Evolutionary conservation across 2,329 filamentous ascomycete genomes (phyloP), one percentile per base, ranked within the genome.

Genomic region (Trichoderma sp.): DNA sequence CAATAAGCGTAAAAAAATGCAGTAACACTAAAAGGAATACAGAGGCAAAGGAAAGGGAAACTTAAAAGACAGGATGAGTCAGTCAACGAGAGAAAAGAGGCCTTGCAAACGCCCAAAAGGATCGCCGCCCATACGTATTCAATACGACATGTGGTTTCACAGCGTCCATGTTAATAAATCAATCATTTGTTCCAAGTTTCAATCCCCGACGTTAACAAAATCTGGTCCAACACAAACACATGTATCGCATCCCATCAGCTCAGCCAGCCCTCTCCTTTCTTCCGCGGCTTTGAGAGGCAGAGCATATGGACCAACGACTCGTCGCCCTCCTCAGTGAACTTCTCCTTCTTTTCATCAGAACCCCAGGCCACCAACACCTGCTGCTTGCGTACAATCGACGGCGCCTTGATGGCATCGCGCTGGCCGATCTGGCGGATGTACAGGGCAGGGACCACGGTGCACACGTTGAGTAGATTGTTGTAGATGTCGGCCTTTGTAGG

Each of bases 291-390:
- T 11, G 62, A 21, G 33, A 68, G 57, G 53, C 74, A 79, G 5
- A 81, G 64, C 31, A 75, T 73, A 14, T 74, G 73, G 37, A 79
- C 55, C 29, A 81, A 70, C 0, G 79, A 77, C 63, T 73, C 73
- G 24, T 79, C 75, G 1, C 75, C 75, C 3, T 72, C 71, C 2
- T 75, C 72, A 11, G 71, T 53, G 61, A 78, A 80, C 52, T 68
- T 69, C 2, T 73, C 72, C 19, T 75, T 73, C 74, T 77, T 76
- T 66, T 80, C 79, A 27, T 75, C 73, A 2, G 73, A n/a, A 0
- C 79, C 78, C 79, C 79, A 83, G 4, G 79, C 81, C 16, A 82
- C 79, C 19, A 82, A 71, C 70, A 81, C 74, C 67, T 77, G 76
- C 71, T 83, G 81, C 71, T 77, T 79, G 31, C 77, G 75, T n/a